phyloP scores from a whole-genome alignment of 176 grass and related monocot genomes.

The Oryza australiensis region DNA sequence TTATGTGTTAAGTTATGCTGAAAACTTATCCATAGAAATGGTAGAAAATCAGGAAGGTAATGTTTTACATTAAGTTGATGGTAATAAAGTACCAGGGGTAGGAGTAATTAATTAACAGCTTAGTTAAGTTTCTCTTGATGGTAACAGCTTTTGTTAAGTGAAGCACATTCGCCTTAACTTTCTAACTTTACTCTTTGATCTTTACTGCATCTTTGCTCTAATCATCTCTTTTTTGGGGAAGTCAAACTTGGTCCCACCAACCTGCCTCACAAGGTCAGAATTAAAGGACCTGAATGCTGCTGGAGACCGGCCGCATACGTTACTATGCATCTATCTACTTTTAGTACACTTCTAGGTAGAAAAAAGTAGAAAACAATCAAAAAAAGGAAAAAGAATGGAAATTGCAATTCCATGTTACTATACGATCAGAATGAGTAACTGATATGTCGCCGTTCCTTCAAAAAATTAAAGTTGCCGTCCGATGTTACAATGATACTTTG shows the following conservation, averaged over 20 bases:
- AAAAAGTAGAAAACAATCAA: not conserved
- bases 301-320: not conserved
- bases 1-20: not conserved
- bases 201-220: not conserved
- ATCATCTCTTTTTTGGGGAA: not conserved
- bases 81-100: not conserved
- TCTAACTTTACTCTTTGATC: not conserved
- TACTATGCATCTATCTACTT: not conserved
- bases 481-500: not conserved
- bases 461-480: too few relatives aligned
- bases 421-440: not conserved
- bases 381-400: not conserved
- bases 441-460: not conserved
- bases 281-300: not conserved
- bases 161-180: not conserved
- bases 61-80: not conserved
- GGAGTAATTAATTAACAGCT: not conserved
- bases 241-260: slow-evolving; percentile 15
- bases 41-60: too few relatives aligned
- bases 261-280: not conserved
- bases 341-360: not conserved
- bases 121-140: not conserved
- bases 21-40: not conserved
- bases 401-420: not conserved
- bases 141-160: not conserved